Conservation (phyloP, 495 filamentous ascomycete genomes). For the Aspergillus campestris region DNA sequence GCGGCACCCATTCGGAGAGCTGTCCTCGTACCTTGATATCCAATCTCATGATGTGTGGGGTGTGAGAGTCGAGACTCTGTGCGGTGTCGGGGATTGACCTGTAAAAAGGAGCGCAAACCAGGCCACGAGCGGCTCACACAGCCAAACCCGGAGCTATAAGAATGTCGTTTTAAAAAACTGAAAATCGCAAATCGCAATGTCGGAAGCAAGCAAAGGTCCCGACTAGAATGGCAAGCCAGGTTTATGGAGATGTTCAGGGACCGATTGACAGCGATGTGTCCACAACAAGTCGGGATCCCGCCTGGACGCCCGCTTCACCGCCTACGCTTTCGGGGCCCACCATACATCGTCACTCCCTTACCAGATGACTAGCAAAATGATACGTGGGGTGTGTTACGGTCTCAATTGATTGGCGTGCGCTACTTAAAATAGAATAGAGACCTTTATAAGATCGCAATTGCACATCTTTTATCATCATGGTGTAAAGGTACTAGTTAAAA, state of each 20-base stretch:
- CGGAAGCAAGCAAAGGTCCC: constrained; percentile 3
- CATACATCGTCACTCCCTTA: neutral
- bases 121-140: constrained; percentile 35
- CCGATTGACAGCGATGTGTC: constrained; percentile 31
- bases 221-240: constrained; percentile 11
- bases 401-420: neutral
- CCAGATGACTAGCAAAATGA: neutral
- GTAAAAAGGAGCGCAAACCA: constrained; percentile 23
- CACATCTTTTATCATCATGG: too few species aligned
- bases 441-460: too few species aligned
- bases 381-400: neutral
- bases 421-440: too few species aligned
- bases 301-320: constrained; percentile 28
- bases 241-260: constrained; percentile 7
- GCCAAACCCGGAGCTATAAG: constrained; percentile 21
- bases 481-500: neutral
- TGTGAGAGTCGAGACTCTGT: constrained; percentile 29
- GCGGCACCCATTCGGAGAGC: neutral
- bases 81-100: constrained; percentile 29
- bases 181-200: neutral
- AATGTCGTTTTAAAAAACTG: neutral
- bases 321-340: constrained; percentile 19
- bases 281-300: constrained; percentile 39
- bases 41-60: constrained; percentile 66
- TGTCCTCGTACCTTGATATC: constrained; percentile 72